Evolutionary conservation across 1,284 basidiomycete species (phyloP), one percentile per base, ranked within the genome.

Genomic region (Polyporus tsugae): DNA sequence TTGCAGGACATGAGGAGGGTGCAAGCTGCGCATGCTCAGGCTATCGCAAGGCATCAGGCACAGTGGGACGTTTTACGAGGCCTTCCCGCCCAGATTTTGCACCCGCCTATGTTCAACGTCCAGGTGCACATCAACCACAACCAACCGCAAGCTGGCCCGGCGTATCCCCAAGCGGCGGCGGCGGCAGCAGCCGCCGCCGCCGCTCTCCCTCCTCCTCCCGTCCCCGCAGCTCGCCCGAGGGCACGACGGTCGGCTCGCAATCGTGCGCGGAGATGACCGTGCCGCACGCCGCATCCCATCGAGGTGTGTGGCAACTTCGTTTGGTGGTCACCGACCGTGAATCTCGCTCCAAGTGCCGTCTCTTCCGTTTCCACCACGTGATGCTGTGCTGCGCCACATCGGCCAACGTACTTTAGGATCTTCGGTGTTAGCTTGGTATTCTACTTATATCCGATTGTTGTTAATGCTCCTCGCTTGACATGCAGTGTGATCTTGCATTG

Each of bases 81-180:
- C 29, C 6, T 33, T 13, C 52, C 52, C 7, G 13, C 25, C 15
- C 35, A 35, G 6, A 3, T 58, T 9, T 0, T 36, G n/a, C 64
- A 60, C 6, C 44, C 19, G 46, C 62, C 66, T 35, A 64, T 71
- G 36, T 68, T 68, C 55, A 71, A 71, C 38, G 58, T 71, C 19
- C 64, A 71, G 44, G 65, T 69, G n/a, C 70, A 71, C 46, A 69
- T 71, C 63, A 66, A 68, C 60, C 67, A 67, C 35, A 52, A 58
- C 22, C 58, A 62, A n/a, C 55, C 63, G 1, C 63, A 52, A 46
- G 42, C 68, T 2, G 62, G 33, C 2, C 61, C 61, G 29, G 61
- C 57, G 29, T 52, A 55, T 29, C 46, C 64, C 6, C 59, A 25
- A 15, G 22, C 60, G 5, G 60, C 60, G 2, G 15, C 55, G 6